A percentile compares a stretch with the other conserved stretches of the same genome.
These are phyloP conservation scores for Aspergillus melleus DNA, from an alignment of 2,329 filamentous ascomycete genomes.

Conservation along the genomic window DNA sequence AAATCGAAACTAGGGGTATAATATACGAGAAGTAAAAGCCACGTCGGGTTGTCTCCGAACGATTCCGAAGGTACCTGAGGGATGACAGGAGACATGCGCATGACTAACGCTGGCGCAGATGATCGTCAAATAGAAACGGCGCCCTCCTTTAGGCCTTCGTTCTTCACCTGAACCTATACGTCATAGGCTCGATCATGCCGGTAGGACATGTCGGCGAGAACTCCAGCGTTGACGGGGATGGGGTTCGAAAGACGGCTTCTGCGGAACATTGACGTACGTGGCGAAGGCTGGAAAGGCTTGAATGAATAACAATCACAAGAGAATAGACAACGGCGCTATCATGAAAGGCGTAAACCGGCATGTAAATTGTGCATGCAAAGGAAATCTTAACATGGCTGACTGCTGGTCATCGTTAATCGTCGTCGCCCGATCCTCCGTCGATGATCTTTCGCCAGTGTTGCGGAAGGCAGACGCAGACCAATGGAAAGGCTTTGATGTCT, in stretches of 20 bases:
- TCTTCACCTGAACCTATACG: background rate
- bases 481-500: constrained; percentile 95
- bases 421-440: constrained; percentile 66
- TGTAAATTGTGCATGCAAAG: constrained; percentile 20
- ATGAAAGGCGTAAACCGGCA: constrained; percentile 37
- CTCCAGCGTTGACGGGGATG: background rate
- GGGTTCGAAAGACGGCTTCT: background rate
- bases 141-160: too few relatives aligned
- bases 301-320: constrained; percentile 11
- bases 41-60: constrained; percentile 20
- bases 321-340: constrained; percentile 33
- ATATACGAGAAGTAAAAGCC: constrained; percentile 27
- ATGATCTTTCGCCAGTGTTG: constrained; percentile 98
- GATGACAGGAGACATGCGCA: background rate
- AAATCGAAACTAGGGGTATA: constrained; percentile 29
- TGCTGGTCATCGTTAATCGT: constrained; percentile 20
- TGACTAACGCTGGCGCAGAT: background rate
- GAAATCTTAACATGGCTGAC: constrained; percentile 14
- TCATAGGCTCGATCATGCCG: background rate
- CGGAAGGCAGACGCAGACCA: constrained; percentile 93
- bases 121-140: constrained; percentile 6
- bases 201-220: background rate
- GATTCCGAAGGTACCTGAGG: constrained; percentile 7
- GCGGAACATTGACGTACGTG: background rate
- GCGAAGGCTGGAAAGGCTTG: constrained; percentile 10